Conservation (phyloP, 257 asterid genomes). For the Rauvolfia tetraphylla region DNA sequence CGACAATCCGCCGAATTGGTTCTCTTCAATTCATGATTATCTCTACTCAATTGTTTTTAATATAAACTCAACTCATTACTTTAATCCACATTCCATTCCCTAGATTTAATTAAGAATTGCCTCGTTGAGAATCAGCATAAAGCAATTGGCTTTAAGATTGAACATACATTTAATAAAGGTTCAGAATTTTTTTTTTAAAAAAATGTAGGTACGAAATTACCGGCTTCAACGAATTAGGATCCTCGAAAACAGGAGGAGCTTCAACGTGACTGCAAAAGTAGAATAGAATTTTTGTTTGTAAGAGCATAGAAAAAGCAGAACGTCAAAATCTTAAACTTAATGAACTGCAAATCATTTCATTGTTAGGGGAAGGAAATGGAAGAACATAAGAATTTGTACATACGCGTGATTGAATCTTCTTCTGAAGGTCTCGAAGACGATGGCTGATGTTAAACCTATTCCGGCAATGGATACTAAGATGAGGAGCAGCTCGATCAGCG, state of each 20-base stretch:
- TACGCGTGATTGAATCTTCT: conserved; percentile 65
- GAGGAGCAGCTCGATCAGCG: conserved; percentile 42
- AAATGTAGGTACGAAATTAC: conserved; percentile 25
- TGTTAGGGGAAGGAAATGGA: neutral
- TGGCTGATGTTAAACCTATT: conserved; percentile 46
- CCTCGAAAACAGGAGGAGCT: conserved; percentile 75
- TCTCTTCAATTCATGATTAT: neutral
- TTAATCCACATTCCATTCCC: neutral
- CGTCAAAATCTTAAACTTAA: neutral
- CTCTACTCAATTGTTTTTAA: neutral
- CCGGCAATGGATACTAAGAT: conserved; percentile 42
- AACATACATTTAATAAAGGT: neutral
- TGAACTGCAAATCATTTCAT: neutral
- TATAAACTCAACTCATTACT: neutral
- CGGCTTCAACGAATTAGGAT: conserved; percentile 80
- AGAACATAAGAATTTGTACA: neutral
- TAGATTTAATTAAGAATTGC: neutral
- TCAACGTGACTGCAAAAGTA: conserved; percentile 57
- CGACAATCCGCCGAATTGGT: neutral
- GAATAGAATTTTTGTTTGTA: conserved; percentile 7
- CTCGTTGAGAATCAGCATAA: neutral
- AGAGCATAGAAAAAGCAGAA: neutral
- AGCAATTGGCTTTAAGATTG: neutral
- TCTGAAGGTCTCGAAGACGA: conserved; percentile 52
- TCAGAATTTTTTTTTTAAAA: neutral